phyloP scores from a whole-genome alignment of 805 yeast genomes.

The Ogataea paraovalis region DNA sequence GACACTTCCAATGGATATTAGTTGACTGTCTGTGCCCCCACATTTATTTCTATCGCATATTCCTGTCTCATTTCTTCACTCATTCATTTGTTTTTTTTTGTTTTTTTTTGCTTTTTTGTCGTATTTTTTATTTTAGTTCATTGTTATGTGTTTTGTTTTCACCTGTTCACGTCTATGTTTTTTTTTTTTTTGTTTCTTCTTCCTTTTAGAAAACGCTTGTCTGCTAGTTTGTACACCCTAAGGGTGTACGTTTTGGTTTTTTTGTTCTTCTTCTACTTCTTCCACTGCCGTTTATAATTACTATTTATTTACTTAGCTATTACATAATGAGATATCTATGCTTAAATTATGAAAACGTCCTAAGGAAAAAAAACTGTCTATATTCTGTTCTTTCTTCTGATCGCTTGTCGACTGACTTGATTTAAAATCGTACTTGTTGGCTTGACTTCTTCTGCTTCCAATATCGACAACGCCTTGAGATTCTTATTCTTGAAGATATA shows the following conservation, averaged over 20 bases:
- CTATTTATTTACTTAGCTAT: not conserved
- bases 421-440: conserved; percentile 14
- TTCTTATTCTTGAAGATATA: conserved; percentile 14
- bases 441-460: conserved; percentile 12
- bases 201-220: too few relatives aligned
- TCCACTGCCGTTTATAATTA: not conserved
- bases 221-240: too few relatives aligned
- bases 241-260: too few relatives aligned
- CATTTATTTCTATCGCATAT: not conserved
- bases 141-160: too few relatives aligned
- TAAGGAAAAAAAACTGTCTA: not conserved
- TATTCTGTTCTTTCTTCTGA: not conserved
- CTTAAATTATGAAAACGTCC: too few relatives aligned
- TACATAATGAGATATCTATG: not conserved
- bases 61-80: not conserved
- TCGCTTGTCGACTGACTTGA: not conserved
- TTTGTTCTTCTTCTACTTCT: not conserved
- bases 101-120: not conserved
- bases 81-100: not conserved
- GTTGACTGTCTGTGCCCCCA: not conserved
- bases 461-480: conserved; percentile 10
- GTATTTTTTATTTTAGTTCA: too few relatives aligned
- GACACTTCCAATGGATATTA: too few relatives aligned
- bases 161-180: too few relatives aligned
- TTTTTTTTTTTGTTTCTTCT: too few relatives aligned